Evolutionary conservation across 2,329 filamentous ascomycete genomes (phyloP), one percentile per base, ranked within the genome.

Genomic region (Aplosporella prunicola): DNA sequence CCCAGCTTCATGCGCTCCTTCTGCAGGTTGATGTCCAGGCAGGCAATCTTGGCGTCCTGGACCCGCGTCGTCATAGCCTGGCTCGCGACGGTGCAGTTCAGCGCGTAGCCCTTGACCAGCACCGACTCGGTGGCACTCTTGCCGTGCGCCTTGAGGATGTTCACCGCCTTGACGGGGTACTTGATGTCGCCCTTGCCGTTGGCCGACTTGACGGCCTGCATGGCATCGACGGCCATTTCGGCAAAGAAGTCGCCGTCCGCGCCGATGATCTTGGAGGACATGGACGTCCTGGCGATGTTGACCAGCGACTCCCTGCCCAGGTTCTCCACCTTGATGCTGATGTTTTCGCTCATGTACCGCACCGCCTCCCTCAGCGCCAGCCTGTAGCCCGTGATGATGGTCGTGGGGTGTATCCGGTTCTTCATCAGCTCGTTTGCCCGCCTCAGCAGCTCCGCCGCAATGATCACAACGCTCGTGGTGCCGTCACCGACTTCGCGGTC

Each of bases 1-100:
- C 91, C 91, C 42, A 98, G 71, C 75, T 98, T 96, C 91, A 98
- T 96, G 51, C 89, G 77, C 71, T 96, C 89, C 71, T 98, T 98
- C 58, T 96, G 89, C 53, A 98, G 63, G 65, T 98, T 98, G 77
- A 98, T 96, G 60, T 98, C 91, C 44, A 98, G 66, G 52, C 89
- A 81, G 33, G 91, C 91, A 62, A 98, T 98, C 71, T 93, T 96
- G 48, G 91, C 91, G 62, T 96, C 88, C 35, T 76, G 76, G 58
- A 98, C 77, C 51, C 83, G 77, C 20, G 91, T 98, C 52, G 78
- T 86, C 91, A 98, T 98, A 30, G 91, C 91, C 64, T 98, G 91
- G 40, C 88, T 95, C 38, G 91, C 91, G 42, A 98, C 88, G 24
- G 91, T 98, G 72, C 91, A 98, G 74, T 98, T 98, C 54, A 98